Evolutionary conservation across 106 monocot genomes (phyloP), one percentile per base, ranked within the genome.

Genomic region (Apostasia ramifera): DNA sequence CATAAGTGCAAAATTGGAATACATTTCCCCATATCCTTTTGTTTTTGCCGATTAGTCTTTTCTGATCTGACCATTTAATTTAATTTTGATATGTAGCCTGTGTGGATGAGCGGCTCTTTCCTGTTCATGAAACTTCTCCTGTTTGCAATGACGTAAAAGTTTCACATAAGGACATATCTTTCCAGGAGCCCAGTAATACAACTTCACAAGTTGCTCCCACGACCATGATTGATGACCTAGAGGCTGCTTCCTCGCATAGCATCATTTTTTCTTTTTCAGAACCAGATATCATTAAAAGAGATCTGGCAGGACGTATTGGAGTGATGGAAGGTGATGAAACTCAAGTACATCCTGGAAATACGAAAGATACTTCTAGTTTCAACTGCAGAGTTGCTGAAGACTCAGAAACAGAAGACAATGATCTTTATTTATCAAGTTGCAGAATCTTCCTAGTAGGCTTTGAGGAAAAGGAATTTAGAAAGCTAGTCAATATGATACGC

Each of bases 391-490:
- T 97, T 57, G 97, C 97, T 70, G 86, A 92, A 71, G 89, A 97
- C 46, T 90, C 92, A 63, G 92, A 97, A 66, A 55, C 77, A 40
- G 95, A 92, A 65, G 84, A 85, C 50, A 73, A 82, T 81, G 92
- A 87, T 72, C 86, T 92, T 43, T 97, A 97, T 69, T 73, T 97
- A 69, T 86, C 92, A 67, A 73, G 81, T 78, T 92, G 92, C 68
- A 76, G 82, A 76, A 85, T 97, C 66, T 74, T 76, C 48, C 42
- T 92, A 47, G 67, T 87, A 53, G 97, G 97, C 55, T 92, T 92
- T 83, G 81, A 83, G 15, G 87, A 84, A 58, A 79, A 77, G 66
- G 84, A 89, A 72, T 66, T 75, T 51, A 61, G 69, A 65, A 89
- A 64, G 47, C 69, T 89, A 63, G 81, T 92, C 14, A 66, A 47